Base-by-base conservation (phyloP, 1,284 basidiomycete genomes). In the Heterobasidion irregulare region DNA sequence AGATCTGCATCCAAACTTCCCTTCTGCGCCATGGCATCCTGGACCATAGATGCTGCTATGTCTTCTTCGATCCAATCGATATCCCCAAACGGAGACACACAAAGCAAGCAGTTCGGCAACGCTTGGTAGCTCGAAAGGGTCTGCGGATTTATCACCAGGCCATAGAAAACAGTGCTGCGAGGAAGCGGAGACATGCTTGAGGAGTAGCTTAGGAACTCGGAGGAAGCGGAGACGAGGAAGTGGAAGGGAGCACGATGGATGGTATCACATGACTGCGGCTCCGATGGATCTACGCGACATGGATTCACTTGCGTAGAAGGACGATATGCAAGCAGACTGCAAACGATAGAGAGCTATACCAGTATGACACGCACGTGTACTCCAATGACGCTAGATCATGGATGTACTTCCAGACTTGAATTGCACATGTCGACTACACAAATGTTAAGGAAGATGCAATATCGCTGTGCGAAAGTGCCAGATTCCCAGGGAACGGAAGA, bases 31-130 rank as follows among this genome's bases (percentile, higher is more conserved):
- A 87, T 66, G 7, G 68, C 68, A 18, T 76, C 66, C 60, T 74
- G 74, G n/a, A 83, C 59, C 34, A 64, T 61, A 52, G 75, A 66
- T 6, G 71, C 64, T 41, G 69, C 66, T 15, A 88, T 79, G 60
- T 85, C 72, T 49, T 76, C 68, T 52, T 81, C 79, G 51, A 90
- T 69, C 83, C 87, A 92, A 33, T 79, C 76, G 48, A 93, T 86
- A 49, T 76, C 70, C 2, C 91, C 91, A 0, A 73, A 64, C 2
- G 68, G 46, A 50, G 71, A 73, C 19, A 94, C 80, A 16, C 75
- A 78, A 16, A 94, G 65, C 19, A 92, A 71, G 57, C 82, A 80
- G 26, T 69, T 68, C 1, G 82, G 77, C 36, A 81, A 71, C 43
- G 82, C 76, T 54, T 77, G 72, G 62, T 84, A 83, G 49, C 72